Base-by-base conservation (phyloP, 1,284 basidiomycete species). In the Austroboletus novae-zelandiae region DNA sequence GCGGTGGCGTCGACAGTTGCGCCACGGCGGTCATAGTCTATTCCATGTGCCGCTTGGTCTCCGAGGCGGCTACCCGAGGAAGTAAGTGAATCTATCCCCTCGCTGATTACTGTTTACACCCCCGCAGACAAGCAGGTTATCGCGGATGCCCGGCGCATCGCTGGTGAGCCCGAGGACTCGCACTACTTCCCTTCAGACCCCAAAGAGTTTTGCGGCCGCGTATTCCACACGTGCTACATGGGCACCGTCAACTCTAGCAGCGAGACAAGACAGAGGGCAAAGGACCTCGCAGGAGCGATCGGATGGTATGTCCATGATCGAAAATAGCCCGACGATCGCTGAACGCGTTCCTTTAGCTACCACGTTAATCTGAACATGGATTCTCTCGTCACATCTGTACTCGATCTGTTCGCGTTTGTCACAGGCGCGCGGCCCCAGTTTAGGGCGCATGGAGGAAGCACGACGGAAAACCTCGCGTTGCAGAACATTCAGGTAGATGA, bases 161-260 rank as follows among this genome's bases (percentile, higher is more conserved):
- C 79, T 1, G 92, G 94, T 17, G 92, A 95, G 64, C 78, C 86
- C 0, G 83, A 86, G 44, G 83, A 81, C 56, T 94, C 91, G 6
- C 71, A 70, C 0, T 99, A 98, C 68, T 65, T 91, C 23, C 97
- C 96, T 1, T 77, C 79, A 0, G 91, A 97, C 64, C 83, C 96
- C 1, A 81, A 79, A 51, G 97, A 98, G 64, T 93, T 98, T 58
- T 84, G 85, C 42, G 77, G 76, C 50, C 79, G 93, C 31, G 85
- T 98, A 52, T 98, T 99, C 76, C 94, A 98, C 66, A 98, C 96
- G 0, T 98, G 94, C 71, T 99, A 98, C 71, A 99, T 99, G 97
- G 97, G 96, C 11, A 99, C 96, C 0, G 91, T 95, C 68, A 96
- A 99, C 68, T 98, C 94, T 10, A 91, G 87, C 56, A 70, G 70